Evolutionary conservation across 225 moss, liverwort and hornwort species (phyloP), one percentile per base, ranked within the genome.

Genomic region (Bryoerythrophyllum caledonicum): DNA sequence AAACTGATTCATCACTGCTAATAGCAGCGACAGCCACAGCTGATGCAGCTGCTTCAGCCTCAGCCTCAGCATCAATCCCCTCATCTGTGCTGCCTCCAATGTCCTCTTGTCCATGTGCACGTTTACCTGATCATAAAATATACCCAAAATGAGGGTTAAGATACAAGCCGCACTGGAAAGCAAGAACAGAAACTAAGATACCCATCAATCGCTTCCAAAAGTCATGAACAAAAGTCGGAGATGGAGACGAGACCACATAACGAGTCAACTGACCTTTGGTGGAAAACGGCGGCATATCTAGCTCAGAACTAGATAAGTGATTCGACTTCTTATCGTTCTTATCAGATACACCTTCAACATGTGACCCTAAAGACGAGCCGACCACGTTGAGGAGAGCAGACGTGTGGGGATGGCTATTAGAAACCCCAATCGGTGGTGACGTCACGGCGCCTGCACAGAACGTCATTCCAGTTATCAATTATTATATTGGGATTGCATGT

Each of bases 1-100:
- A 87, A 56, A 99, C 90, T 27, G 94, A 94, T 69, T 95, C 97
- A 77, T 99, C 97, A 78, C 94, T 95, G 73, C 93, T 94, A 38
- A 99, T 99, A 79, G 97, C 97, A 84, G 97, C 97, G 61, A 93
- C 97, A 69, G 97, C 97, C 78, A 99, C 97, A 44, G 97, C 97
- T 66, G 97, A 94, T 72, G 97, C 97, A 68, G 97, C 94, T 72
- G 93, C 93, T 79, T 93, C 93, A 14, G 96, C 96, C 82, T 96
- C 96, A 34, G 96, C 94, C 81, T 99, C 97, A 24, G 93, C 86
- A 75, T 99, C 97, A 53, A 90, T 78, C 68, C 83, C 91, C 43
- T 41, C 79, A 26, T 85, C 85, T 49, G 71, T 77, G 35, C 79
- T 83, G 58, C 76, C 82, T 74, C 74, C 84, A 71, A 91, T 88